Base-by-base conservation (phyloP, 2,329 filamentous ascomycete genomes). In the Aureobasidium sp. region DNA sequence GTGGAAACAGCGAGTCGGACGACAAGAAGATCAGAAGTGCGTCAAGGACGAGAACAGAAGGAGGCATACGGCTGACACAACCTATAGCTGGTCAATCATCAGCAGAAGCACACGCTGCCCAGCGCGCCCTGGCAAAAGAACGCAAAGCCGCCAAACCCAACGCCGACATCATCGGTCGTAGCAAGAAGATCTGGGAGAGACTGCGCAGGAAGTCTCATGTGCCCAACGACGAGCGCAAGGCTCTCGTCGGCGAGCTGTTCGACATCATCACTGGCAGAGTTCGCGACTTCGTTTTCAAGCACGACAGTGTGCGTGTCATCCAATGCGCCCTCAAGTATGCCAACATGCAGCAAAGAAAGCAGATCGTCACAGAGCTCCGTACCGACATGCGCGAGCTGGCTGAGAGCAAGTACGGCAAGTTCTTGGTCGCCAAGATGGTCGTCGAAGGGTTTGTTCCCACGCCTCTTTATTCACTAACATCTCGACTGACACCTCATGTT, bases 241-340 rank as follows among this genome's bases (percentile, higher is more conserved):
- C 88, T 73, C 83, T 99, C 44, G 89, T 97, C 52, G 84, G 87
- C 64, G 93, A 99, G 78, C 83, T 99, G 29, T 97, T 96, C 75
- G 82, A 83, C 62, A 96, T 99, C 71, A 89, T 97, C 70, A 94
- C 90, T 27, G 93, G 92, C 59, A 86, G 89, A 63, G 89, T 97
- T 70, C 91, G 90, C 76, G 94, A 97, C 65, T 96, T 97, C 68
- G 93, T 97, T 23, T 89, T 99, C 78, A 99, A 99, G 83, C 94
- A 99, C 75, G 94, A 99, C 73, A 90, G 91, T 39, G 93, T 96
- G n/a, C 85, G 94, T 68, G 91, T 96, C 46, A 89, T 99, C 29
- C 94, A 99, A 78, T 97, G 92, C 13, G 94, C 93, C 41, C 85
- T 99, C 77, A 99, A 99, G 76, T 99, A 99, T 76, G 89, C 91